These are phyloP conservation scores for Acaromyces ingoldii DNA, from an alignment of 1,284 basidiomycete species.

Conservation along the genomic window DNA sequence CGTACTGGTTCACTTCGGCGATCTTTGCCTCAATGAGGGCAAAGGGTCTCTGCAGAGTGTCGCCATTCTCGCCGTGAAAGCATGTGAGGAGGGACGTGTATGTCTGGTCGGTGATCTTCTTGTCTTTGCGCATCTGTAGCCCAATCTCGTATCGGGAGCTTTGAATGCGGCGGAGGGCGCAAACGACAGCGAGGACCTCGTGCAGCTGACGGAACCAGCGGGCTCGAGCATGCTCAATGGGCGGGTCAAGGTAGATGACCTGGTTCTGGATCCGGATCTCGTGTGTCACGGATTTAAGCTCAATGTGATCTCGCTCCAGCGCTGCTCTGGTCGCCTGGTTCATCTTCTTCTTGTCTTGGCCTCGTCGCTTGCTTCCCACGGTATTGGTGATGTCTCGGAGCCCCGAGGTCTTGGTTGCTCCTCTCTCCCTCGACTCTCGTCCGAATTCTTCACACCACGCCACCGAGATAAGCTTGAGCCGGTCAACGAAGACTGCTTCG, in stretches of 20 bases:
- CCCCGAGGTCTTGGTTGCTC: neutral
- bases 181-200: conserved; percentile 72
- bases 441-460: conserved; percentile 80
- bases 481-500: conserved; percentile 72
- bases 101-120: conserved; percentile 17
- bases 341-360: neutral
- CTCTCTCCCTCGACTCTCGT: neutral
- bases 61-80: conserved; percentile 55
- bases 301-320: conserved; percentile 10
- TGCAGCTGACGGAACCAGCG: conserved; percentile 89
- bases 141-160: conserved; percentile 89
- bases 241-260: conserved; percentile 95
- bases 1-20: conserved; percentile 78
- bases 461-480: conserved; percentile 73
- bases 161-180: conserved; percentile 77
- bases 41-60: conserved; percentile 76
- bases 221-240: conserved; percentile 85
- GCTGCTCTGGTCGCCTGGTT: conserved; percentile 1
- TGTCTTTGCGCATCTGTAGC: conserved; percentile 25
- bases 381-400: conserved; percentile 11
- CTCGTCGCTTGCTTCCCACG: neutral
- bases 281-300: conserved; percentile 59
- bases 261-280: conserved; percentile 97
- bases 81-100: conserved; percentile 77
- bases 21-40: conserved; percentile 81